Base-by-base conservation (phyloP, 192 early-diverging fungal genomes). In the Diversispora epigaea region DNA sequence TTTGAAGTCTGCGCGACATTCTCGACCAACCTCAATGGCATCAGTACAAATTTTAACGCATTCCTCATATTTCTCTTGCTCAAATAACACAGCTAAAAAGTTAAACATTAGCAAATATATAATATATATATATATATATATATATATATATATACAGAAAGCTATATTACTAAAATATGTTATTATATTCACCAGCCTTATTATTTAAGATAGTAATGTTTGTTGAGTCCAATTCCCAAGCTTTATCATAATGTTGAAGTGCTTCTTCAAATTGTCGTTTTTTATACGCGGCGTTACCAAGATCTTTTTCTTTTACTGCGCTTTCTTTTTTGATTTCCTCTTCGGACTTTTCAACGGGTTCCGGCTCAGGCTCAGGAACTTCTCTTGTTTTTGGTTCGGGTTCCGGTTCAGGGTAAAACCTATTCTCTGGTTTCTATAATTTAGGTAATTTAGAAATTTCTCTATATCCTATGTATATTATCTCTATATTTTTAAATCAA, bases 181-280 rank as follows among this genome's bases (percentile, higher is more conserved):
- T 14, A 45, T 3, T 58, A 7, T 69, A 80, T 78, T 68, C 70
- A 90, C 90, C 91, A 61, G 96, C 89, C 81, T 98, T 99, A 90
- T 99, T 99, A 76, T 94, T 97, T 80, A 94, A 85, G 70, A 96
- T 92, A 22, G 96, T 93, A 45, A 98, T 84, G 72, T 99, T 96
- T 70, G 94, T 91, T 43, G 87, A 68, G 80, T 99, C 95, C 76
- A 94, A 80, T 79, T 93, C 94, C 79, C 86, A 96, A 19, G 97
- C 97, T 84, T 92, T 92, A 82, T 85, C 79, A 82, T 99, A 99
- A 84, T 95, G 91, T 65, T 84, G 83, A 57, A 99, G 78, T 6
- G 97, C 97, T 67, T 89, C 86, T 11, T 93, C 92, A 83, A 99
- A 98, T 58, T 93, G 75, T 67, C 93, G 88, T 77, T 93, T 90